phyloP scores from a whole-genome alignment of 2,329 filamentous ascomycete species.

The Dothiorella sarmentorum region DNA sequence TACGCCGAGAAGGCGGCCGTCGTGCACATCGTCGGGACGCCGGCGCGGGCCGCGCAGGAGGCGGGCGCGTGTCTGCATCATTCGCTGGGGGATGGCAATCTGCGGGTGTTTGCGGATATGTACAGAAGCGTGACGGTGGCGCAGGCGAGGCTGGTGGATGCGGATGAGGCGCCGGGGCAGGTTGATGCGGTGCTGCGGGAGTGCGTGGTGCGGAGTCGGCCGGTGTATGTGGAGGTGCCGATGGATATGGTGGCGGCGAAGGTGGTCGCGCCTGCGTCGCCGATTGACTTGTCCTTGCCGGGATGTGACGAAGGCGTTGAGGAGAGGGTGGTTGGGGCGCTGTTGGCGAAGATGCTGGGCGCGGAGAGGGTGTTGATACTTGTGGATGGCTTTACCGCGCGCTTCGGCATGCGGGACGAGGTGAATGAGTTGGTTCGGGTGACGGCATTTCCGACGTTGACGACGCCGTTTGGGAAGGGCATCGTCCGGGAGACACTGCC shows the following conservation, averaged over 20 bases:
- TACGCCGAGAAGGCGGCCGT: conserved; percentile 70
- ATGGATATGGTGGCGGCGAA: conserved; percentile 48
- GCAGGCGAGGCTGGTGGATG: conserved; percentile 48
- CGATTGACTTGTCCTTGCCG: conserved; percentile 28
- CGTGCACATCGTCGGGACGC: conserved; percentile 57
- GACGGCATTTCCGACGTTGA: conserved; percentile 49
- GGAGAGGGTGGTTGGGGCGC: conserved; percentile 13
- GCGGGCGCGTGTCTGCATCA: conserved; percentile 56
- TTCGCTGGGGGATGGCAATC: conserved; percentile 62
- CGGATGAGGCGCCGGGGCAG: conserved; percentile 44
- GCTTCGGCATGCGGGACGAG: conserved; percentile 41
- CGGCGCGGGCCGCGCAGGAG: conserved; percentile 44
- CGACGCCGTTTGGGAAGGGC: conserved; percentile 49
- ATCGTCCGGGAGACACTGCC: conserved; percentile 47
- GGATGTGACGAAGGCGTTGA: conserved; percentile 31
- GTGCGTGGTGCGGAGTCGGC: conserved; percentile 52
- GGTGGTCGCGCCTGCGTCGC: conserved; percentile 29
- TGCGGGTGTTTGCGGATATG: conserved; percentile 51
- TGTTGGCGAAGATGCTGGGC: conserved; percentile 44
- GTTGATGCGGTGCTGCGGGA: conserved; percentile 52
- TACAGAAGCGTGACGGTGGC: conserved; percentile 48
- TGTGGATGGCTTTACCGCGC: conserved; percentile 50
- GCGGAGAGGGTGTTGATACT: conserved; percentile 51
- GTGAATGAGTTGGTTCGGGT: conserved; percentile 43
- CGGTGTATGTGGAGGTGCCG: conserved; percentile 56